phyloP scores from a whole-genome alignment of 257 asterid genomes.

The Primulina tabacum region DNA sequence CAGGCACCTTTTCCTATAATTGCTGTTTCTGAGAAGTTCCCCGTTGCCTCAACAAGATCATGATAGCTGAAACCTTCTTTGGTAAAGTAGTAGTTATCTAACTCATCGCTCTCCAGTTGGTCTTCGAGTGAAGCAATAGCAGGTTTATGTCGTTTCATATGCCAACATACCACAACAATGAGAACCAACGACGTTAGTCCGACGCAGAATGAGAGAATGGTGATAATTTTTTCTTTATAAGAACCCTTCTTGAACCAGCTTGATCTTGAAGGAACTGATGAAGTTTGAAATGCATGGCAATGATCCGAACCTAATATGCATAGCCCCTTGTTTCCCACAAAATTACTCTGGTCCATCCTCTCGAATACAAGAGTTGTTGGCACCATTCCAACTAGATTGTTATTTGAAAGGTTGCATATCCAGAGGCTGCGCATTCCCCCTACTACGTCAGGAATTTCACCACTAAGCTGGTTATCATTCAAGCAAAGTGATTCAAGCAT shows the following conservation, averaged over 20 bases:
- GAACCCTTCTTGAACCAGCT: conserved; percentile 51
- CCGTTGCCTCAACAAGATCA: conserved; percentile 75
- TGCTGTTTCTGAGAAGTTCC: conserved; percentile 54
- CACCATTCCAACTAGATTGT: conserved; percentile 56
- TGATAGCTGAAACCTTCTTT: conserved; percentile 67
- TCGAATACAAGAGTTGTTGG: conserved; percentile 66
- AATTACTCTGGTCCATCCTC: conserved; percentile 70
- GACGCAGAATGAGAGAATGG: conserved; percentile 48
- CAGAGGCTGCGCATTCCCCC: conserved; percentile 65
- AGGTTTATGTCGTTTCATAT: conserved; percentile 35
- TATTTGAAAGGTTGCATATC: conserved; percentile 79
- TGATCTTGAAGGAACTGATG: conserved; percentile 24
- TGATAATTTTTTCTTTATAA: conserved; percentile 49
- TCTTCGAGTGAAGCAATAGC: conserved; percentile 45
- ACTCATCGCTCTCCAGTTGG: conserved; percentile 35
- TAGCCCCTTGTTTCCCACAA: conserved; percentile 60
- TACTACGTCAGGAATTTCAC: conserved; percentile 72
- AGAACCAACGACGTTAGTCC: conserved; percentile 52
- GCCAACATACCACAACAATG: conserved; percentile 55
- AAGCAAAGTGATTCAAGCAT: conserved; percentile 75
- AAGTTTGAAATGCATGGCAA: conserved; percentile 38
- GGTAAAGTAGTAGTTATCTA: conserved; percentile 62
- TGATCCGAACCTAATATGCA: conserved; percentile 34
- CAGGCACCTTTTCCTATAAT: conserved; percentile 80
- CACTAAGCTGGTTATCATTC: conserved; percentile 69